These are phyloP conservation scores for Ascochyta koolunga DNA, from an alignment of 2,329 filamentous ascomycete species.

Conservation along the genomic window DNA sequence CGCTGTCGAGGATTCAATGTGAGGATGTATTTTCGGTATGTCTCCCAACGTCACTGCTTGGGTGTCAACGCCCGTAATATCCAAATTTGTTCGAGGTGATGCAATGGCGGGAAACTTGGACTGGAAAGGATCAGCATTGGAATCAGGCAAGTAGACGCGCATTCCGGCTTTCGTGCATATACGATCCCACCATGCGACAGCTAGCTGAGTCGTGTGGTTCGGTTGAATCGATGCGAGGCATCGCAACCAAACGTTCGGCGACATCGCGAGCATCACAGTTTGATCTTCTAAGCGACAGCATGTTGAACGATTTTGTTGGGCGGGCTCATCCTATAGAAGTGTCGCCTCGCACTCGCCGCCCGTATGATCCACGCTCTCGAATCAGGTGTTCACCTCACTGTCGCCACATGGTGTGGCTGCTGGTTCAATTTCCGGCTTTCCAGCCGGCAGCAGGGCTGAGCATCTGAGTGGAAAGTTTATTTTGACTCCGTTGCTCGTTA, in stretches of 20 bases:
- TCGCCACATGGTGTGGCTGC: neutral
- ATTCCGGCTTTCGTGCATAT: neutral
- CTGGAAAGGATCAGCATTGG: neutral
- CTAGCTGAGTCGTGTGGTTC: constrained; percentile 1
- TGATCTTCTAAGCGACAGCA: neutral
- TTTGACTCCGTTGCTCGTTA: constrained; percentile 9
- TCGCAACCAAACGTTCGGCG: neutral
- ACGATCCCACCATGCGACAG: neutral
- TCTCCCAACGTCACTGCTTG: neutral
- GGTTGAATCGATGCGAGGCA: neutral
- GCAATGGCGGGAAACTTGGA: neutral
- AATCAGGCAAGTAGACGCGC: neutral
- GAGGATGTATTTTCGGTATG: neutral
- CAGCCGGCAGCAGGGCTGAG: constrained; percentile 6
- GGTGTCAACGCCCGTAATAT: neutral
- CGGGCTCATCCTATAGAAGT: neutral
- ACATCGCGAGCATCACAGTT: neutral
- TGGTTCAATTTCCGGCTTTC: constrained; percentile 1
- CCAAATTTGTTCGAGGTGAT: neutral
- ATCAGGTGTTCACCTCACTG: neutral
- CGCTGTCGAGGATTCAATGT: neutral
- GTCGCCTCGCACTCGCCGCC: neutral
- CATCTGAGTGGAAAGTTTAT: constrained; percentile 15
- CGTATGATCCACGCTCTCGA: neutral
- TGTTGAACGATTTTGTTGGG: neutral